Conservation (phyloP, 2,329 filamentous ascomycete species). For the Pseudopithomyces maydicus region DNA sequence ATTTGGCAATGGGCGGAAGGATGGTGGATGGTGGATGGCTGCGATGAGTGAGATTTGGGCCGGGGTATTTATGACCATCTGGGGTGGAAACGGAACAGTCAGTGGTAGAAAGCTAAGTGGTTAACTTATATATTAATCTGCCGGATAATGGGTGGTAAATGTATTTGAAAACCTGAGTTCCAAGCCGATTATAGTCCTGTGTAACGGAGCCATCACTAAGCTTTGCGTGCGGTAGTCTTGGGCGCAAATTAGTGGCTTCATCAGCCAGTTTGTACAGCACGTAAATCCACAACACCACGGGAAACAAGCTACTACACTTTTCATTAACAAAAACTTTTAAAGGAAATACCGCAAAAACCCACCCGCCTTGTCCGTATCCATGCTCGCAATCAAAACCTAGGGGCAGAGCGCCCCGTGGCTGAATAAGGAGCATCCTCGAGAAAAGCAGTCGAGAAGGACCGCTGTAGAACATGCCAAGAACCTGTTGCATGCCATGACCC, state of each 20-base stretch:
- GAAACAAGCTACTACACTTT: neutral
- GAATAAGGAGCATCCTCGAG: slow-evolving; percentile 11
- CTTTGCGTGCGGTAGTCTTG: too few relatives aligned
- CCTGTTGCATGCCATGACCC: slow-evolving; percentile 22
- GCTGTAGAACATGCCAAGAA: slow-evolving; percentile 15
- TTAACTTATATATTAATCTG: too few relatives aligned
- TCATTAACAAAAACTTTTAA: slow-evolving; percentile 20
- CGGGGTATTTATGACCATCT: neutral
- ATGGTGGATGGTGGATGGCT: neutral
- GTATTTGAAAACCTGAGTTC: too few relatives aligned
- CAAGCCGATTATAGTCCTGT: too few relatives aligned
- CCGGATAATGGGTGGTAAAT: too few relatives aligned
- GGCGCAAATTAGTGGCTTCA: neutral
- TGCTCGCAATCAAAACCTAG: slow-evolving; percentile 23
- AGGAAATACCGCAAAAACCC: slow-evolving; percentile 28
- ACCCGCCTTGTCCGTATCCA: slow-evolving; percentile 19
- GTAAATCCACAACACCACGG: neutral
- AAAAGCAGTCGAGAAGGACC: slow-evolving; percentile 3
- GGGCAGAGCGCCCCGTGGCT: slow-evolving; percentile 10
- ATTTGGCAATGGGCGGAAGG: slow-evolving; percentile 18
- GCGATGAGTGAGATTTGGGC: neutral
- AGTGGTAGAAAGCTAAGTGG: too few relatives aligned
- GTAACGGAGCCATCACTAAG: too few relatives aligned
- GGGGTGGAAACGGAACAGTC: neutral
- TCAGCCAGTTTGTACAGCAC: neutral